Base-by-base conservation (phyloP, 1,284 basidiomycete species). In the Cystobasidium pallidum region DNA sequence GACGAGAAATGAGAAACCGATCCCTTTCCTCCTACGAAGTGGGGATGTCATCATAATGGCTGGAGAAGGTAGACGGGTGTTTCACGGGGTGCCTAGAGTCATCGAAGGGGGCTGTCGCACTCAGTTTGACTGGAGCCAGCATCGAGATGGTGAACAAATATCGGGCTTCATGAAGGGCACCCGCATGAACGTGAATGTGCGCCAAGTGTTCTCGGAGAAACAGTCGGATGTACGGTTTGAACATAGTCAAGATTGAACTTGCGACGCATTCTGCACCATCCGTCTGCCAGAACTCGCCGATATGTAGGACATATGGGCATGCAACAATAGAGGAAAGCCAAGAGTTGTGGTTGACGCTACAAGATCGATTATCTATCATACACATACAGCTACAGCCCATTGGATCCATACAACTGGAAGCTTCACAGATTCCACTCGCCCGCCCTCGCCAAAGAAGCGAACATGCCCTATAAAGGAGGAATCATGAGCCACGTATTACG, bases 1-100 rank as follows among this genome's bases (percentile, higher is more conserved):
- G 7, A 90, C 89, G 1, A 85, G 92, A 62, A 88, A 92, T 66
- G 83, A 83, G 0, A 84, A 87, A n/a, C 93, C 93, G 0, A 82
- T 87, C 11, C 87, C 92, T 0, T 87, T 96, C 70, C 83, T 95
- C 15, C 84, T 96, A 0, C 86, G 91, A 24, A 92, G 91, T 0
- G 93, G 93, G 7, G 94, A 96, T 79, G 86, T 90, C 0, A 83
- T 94, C n/a, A 88, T 95, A 77, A 94, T 96, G 92, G 89, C 90
- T 0, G 94, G 93, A 0, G 82, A 83, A 28, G 91, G 91, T 75
- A 85, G 94, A 65, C 84, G 91, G 49, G 89, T 88, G 30, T 96
- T 91, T 79, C 93, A 96, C 77, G 93, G 90, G 88, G 52, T 62
- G 84, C 24, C n/a, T 19, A 3, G 45, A 19, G 13, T 68, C 73